Conservation (phyloP, 192 early-diverging fungal genomes). For the Podila horticola region DNA sequence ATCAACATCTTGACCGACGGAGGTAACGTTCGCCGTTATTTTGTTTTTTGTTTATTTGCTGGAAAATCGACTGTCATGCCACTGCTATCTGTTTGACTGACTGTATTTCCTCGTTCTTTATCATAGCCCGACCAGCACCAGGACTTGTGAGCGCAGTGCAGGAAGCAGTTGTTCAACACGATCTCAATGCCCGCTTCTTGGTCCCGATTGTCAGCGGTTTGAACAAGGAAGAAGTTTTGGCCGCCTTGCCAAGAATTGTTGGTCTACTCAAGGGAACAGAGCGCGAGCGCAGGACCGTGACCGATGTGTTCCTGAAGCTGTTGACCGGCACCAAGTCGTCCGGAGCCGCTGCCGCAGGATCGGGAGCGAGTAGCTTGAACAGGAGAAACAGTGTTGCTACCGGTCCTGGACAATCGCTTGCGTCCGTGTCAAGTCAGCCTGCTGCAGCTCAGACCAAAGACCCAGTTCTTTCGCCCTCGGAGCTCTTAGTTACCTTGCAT, state of each 20-base stretch:
- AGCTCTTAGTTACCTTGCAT: slow-evolving; percentile 77
- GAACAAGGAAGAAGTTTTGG: slow-evolving; percentile 68
- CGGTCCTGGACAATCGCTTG: not conserved
- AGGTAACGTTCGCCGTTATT: slow-evolving; percentile 29
- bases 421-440: not conserved
- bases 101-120: slow-evolving; percentile 1
- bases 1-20: slow-evolving; percentile 72
- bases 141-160: slow-evolving; percentile 69
- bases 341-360: not conserved
- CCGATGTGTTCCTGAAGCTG: slow-evolving; percentile 70
- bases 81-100: not conserved
- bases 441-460: slow-evolving; percentile 23
- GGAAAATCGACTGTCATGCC: no score
- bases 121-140: slow-evolving; percentile 50
- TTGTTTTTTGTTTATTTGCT: slow-evolving; percentile 11
- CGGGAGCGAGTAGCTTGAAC: not conserved
- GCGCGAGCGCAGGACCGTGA: slow-evolving; percentile 65
- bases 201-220: slow-evolving; percentile 73
- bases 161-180: slow-evolving; percentile 56
- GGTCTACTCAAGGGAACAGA: slow-evolving; percentile 72
- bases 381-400: not conserved
- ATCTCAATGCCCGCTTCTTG: slow-evolving; percentile 74
- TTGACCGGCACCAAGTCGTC: slow-evolving; percentile 48
- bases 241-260: slow-evolving; percentile 70
- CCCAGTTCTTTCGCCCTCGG: slow-evolving; percentile 63